Percentiles rank a stretch among this genome's conserved stretches.
Evolutionary conservation across 148 eudicot species (phyloP).

Genomic region (Rhododendron mucronatum): DNA sequence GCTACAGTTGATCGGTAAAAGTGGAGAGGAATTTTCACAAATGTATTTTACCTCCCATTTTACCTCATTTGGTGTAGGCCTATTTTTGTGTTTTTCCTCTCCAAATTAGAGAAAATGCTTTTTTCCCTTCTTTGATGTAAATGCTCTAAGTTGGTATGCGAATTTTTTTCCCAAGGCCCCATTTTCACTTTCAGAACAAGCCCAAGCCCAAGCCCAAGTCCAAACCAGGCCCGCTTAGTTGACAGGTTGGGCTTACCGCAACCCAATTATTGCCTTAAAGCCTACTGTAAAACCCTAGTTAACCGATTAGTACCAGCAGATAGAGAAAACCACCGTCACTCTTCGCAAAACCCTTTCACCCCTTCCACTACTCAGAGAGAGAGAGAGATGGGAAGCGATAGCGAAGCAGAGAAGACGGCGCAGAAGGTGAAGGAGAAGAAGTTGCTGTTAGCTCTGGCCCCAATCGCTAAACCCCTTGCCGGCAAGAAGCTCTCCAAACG

Average conservation of each 20-base stretch:
- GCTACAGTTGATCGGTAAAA: too few species aligned
- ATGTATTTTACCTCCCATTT: too few species aligned
- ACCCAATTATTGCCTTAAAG: neutral
- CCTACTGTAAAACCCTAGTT: neutral
- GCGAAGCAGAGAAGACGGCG: conserved; percentile 63
- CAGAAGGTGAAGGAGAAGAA: conserved; percentile 66
- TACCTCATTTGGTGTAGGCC: too few species aligned
- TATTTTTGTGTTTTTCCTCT: too few species aligned
- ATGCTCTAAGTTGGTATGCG: too few species aligned
- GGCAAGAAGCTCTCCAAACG: conserved; percentile 91
- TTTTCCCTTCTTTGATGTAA: too few species aligned
- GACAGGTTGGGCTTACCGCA: neutral
- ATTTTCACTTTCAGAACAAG: too few species aligned
- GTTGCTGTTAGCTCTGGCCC: conserved; percentile 60
- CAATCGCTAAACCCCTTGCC: conserved; percentile 90
- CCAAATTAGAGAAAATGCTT: too few species aligned
- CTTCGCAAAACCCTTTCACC: neutral
- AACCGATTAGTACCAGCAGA: neutral
- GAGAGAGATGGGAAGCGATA: conserved; percentile 59
- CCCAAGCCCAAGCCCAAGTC: too few species aligned
- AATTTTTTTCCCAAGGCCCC: too few species aligned
- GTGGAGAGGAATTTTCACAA: too few species aligned
- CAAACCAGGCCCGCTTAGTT: too few species aligned
- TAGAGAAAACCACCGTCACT: neutral
- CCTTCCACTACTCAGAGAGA: neutral